A percentile compares a stretch with the other conserved stretches of the same genome.
These are phyloP conservation scores for Clitocybe nebularis DNA, from an alignment of 1,284 basidiomycete genomes.

Conservation along the genomic window DNA sequence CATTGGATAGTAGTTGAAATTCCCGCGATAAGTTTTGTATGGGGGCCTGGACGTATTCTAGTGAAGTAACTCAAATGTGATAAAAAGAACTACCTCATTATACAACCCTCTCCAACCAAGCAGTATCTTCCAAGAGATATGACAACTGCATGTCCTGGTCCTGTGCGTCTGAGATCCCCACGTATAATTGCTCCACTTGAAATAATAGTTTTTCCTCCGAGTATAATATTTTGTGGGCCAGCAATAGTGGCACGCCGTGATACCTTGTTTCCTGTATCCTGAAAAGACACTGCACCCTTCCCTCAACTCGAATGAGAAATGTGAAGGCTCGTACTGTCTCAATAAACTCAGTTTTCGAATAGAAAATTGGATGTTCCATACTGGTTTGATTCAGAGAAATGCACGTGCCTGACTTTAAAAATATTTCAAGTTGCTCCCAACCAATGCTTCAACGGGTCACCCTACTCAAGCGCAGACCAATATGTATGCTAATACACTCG, in stretches of 20 bases:
- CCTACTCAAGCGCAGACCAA: too few relatives aligned
- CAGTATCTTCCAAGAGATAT: slow-evolving; percentile 93
- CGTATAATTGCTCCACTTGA: slow-evolving; percentile 85
- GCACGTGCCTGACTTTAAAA: too few relatives aligned
- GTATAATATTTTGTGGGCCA: slow-evolving; percentile 94
- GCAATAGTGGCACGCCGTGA: slow-evolving; percentile 90
- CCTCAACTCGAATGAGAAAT: slow-evolving; percentile 1
- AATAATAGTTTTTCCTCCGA: slow-evolving; percentile 97
- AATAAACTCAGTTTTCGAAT: slow-evolving; percentile 75
- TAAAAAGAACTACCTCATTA: slow-evolving; percentile 64
- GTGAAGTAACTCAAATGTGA: slow-evolving; percentile 1
- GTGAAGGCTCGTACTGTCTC: slow-evolving; percentile 56
- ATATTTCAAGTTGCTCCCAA: too few relatives aligned
- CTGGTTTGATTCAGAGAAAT: not conserved
- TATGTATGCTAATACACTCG: too few relatives aligned
- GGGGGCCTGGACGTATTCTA: slow-evolving; percentile 53
- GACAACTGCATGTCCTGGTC: slow-evolving; percentile 87
- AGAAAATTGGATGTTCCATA: slow-evolving; percentile 72
- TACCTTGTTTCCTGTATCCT: slow-evolving; percentile 90
- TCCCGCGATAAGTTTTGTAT: slow-evolving; percentile 86
- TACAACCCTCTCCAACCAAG: slow-evolving; percentile 82
- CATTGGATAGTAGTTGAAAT: slow-evolving; percentile 98
- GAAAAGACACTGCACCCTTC: slow-evolving; percentile 8
- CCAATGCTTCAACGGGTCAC: too few relatives aligned
- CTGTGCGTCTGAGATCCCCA: slow-evolving; percentile 82